Evolutionary conservation across 352 stramenopile genomes (phyloP).

Genomic region (Globisporangium splendens): DNA sequence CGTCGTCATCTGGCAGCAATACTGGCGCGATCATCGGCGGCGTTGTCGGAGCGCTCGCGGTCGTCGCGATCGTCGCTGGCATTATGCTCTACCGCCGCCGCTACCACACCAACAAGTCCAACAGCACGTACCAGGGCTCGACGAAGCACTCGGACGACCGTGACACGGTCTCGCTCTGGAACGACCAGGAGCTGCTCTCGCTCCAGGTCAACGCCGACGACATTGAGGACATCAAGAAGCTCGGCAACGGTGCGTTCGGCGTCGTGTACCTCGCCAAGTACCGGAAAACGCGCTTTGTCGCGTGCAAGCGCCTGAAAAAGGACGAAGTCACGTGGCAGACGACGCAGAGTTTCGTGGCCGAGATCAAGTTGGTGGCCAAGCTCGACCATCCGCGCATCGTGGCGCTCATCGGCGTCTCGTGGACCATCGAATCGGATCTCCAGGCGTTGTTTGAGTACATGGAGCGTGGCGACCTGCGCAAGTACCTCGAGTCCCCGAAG

Average conservation of each 20-base stretch:
- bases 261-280: conserved; percentile 50
- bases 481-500: conserved; percentile 24
- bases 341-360: conserved; percentile 42
- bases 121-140: conserved; percentile 6
- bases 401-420: conserved; percentile 48
- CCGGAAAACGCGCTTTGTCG: conserved; percentile 29
- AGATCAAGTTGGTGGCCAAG: conserved; percentile 51
- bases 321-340: conserved; percentile 36
- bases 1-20: conserved; percentile 12
- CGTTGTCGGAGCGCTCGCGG: conserved; percentile 31
- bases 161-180: conserved; percentile 32
- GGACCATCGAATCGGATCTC: conserved; percentile 49
- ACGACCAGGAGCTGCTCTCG: conserved; percentile 43
- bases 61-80: conserved; percentile 23
- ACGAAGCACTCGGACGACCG: conserved; percentile 1
- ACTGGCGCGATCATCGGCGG: conserved; percentile 33
- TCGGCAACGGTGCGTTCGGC: conserved; percentile 30
- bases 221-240: conserved; percentile 33
- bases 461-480: conserved; percentile 44
- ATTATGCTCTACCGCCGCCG: conserved; percentile 27
- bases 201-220: conserved; percentile 50
- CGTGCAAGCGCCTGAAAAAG: conserved; percentile 45
- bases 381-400: conserved; percentile 52
- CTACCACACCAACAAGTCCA: conserved; percentile 6
- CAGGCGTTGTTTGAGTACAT: conserved; percentile 69